Base-by-base conservation (phyloP, 441 rosid species). In the Populus tomentosa region DNA sequence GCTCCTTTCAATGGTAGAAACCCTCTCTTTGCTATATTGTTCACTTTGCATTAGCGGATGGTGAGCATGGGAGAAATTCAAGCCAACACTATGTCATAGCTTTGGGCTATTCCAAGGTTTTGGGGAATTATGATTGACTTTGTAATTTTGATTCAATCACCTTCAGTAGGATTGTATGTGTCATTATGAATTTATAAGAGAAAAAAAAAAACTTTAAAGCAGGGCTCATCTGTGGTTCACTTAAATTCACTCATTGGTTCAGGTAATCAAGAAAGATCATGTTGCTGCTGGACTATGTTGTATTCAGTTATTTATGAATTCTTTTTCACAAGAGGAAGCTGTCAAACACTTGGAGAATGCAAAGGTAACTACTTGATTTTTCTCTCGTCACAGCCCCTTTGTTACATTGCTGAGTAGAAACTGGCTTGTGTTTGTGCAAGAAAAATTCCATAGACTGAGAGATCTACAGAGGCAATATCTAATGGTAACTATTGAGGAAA, bases 281-380 rank as follows among this genome's bases (percentile, higher is more conserved):
- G 92, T 91, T 20, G 95, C 98, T 75, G 97, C 99, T 83, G 99
- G 99, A 72, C 92, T 94, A 67, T 96, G 98, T 87, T 91, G 98
- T 82, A 90, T 94, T 78, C 99, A 96, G 83, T 85, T 96, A 76
- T 96, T 96, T 77, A 90, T 94, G 97, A 92, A 90, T 90, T 94
- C 98, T 75, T 87, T 87, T 77, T 91, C 91, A 62, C 98, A 86
- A 84, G 99, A 94, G 77, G 97, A 92, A 84, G 97, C 98, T 79
- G 90, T 90, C 79, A 92, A 86, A 78, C 92, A 95, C 88, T 89
- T 95, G 88, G 95, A 95, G 80, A 82, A 88, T 87, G 97, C 98
- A 42, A 92, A 90, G 96, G 99, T 92, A 85, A 78, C 62, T 83
- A 78, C 35, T 35, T 68, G 68, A 67, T 40, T 68, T 71, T 74